Evolutionary conservation across 768 basidiomycete species (phyloP), one percentile per base, ranked within the genome.

Genomic region (Podaxis mareebaensis): DNA sequence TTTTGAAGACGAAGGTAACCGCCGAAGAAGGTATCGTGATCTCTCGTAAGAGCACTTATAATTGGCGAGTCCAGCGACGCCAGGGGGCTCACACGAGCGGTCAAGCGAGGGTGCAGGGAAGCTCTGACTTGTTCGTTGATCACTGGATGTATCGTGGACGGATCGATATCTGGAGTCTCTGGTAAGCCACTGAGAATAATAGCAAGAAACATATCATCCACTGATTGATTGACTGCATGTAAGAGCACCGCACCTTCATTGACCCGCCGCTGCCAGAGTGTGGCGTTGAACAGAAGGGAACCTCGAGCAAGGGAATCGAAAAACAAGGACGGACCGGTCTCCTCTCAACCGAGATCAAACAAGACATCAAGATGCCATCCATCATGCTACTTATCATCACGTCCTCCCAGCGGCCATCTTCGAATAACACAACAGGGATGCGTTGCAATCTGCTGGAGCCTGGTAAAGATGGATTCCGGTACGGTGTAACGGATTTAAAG

Each of bases 401-500:
- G 17, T 39, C 20, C 58, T 1, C 54, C 20, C 8, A 58, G 44
- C 36, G 30, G n/a, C 24, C 46, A 28, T 28, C 42, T 22, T 58
- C 28, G 30, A 33, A 58, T 55, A 39, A 33, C 36, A n/a, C 53
- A 20, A 8, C 28, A 46, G 46, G 57, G 46, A 56, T 40, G 20
- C 38, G 42, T 26, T 48, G 42, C 22, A 28, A 22, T n/a, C 26
- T 28, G 57, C n/a, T 48, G 46, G 15, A 26, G 28, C 56, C 57
- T 49, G 28, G 42, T 33, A 42, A 22, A 40, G 4, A 26, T 33
- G 55, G 6, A 30, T 59, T 59, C 57, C 58, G 58, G 58, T 49
- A 39, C 58, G 58, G 46, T 51, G 48, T 40, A 51, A 60, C 58
- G 48, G 48, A 60, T 39, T 60, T 60, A 60, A 60, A 60, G 48